Percentiles rank a stretch among this genome's conserved stretches.
Evolutionary conservation across 345 rosid species (phyloP).

Genomic region (Mallotus nudiflorus): DNA sequence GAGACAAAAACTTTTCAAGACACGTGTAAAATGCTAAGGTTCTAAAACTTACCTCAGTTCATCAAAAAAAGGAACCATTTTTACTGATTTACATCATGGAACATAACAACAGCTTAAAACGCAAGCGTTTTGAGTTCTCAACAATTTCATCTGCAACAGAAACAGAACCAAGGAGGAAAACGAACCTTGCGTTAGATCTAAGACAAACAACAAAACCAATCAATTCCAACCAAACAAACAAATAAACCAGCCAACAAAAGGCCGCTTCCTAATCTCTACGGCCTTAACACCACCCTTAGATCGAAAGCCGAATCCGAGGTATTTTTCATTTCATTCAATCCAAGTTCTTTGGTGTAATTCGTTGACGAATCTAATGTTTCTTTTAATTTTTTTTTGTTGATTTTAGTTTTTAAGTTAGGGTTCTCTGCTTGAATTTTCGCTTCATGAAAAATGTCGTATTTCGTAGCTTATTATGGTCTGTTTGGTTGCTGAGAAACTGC

Average conservation of each 20-base stretch:
- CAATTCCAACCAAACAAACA: neutral
- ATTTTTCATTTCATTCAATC: neutral
- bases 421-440: neutral
- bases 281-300: neutral
- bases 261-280: neutral
- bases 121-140: too few relatives aligned
- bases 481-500: neutral
- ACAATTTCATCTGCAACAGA: conserved; percentile 13
- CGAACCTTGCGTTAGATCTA: conserved; percentile 39
- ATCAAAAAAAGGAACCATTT: too few relatives aligned
- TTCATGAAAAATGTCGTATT: neutral
- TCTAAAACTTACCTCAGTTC: too few relatives aligned
- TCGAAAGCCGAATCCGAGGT: conserved; percentile 1
- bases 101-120: too few relatives aligned
- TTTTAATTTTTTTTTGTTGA: neutral
- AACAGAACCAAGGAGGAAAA: neutral
- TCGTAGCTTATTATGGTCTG: neutral
- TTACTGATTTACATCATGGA: too few relatives aligned
- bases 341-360: neutral
- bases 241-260: neutral
- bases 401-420: neutral
- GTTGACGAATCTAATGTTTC: neutral
- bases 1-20: too few relatives aligned
- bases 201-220: conserved; percentile 7
- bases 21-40: too few relatives aligned